Evolutionary conservation across 2,329 filamentous ascomycete genomes (phyloP), one percentile per base, ranked within the genome.

Genomic region (Phyllosticta citrichinensis): DNA sequence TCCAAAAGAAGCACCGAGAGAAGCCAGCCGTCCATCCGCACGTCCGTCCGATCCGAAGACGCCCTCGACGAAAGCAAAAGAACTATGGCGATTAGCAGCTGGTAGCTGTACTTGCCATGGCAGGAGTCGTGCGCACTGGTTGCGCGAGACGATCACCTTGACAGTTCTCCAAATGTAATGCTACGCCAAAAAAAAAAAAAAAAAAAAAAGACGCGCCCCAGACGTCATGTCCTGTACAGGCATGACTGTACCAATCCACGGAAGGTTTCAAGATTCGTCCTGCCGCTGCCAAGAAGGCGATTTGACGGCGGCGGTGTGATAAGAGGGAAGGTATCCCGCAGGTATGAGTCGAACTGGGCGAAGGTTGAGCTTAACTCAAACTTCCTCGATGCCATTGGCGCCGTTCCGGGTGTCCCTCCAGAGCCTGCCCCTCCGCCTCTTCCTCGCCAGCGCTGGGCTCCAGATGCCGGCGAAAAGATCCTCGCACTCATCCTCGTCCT

Each of bases 401-500:
- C 55, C 53, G 30, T 20, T 54, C 33, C 62, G 33, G 9, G 54
- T 35, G 8, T 61, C 62, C 30, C 62, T 61, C 62, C 62, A 63
- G 17, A 52, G 58, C 24, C 57, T 40, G 22, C 62, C 54, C 50
- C 66, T 72, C 63, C 80, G 67, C 68, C 78, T 70, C 73, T 75
- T 71, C 66, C 69, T 72, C 51, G 84, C 84, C 60, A 82, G 66
- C 62, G 78, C 76, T 17, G 80, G 77, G 62, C 75, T 84, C 84
- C 84, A 87, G 20, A 84, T 76, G 0, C 84, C 84, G 17, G 81
- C 76, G 67, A 87, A 87, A 30, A 87, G 65, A 69, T 86, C 83
- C 70, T 87, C 84, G 63, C 84, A 86, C 71, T 87, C 84, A 63
- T 86, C 83, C 67, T 87, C 84, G 68, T 87, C 83, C 71, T 86